Conservation (phyloP, 306 rosid species). For the Rosa lucieae region DNA sequence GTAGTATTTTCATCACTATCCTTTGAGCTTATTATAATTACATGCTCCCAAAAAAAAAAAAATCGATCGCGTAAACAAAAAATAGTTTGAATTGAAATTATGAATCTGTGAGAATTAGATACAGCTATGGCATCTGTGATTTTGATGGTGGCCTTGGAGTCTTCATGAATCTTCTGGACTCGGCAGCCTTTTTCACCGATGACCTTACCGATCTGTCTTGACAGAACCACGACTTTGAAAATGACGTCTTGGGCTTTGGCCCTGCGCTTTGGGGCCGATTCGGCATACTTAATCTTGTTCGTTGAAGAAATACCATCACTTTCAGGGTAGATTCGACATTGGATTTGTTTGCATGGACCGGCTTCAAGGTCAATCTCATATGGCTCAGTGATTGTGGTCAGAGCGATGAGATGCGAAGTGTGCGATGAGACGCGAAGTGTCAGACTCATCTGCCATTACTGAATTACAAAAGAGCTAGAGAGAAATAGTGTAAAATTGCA, state of each 20-base stretch:
- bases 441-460: too few species aligned
- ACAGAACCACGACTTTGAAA: conserved; percentile 78
- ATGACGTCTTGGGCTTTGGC: conserved; percentile 70
- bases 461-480: too few species aligned
- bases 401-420: too few species aligned
- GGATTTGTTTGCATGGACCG: too few species aligned
- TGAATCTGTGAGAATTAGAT: conserved; percentile 10
- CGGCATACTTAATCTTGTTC: background rate
- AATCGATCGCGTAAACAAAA: too few species aligned
- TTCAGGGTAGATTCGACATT: too few species aligned
- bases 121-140: conserved; percentile 83
- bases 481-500: too few species aligned
- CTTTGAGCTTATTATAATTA: conserved; percentile 85
- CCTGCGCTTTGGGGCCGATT: conserved; percentile 53
- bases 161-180: conserved; percentile 84
- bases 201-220: conserved; percentile 93
- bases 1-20: conserved; percentile 58
- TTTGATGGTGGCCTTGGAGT: conserved; percentile 70
- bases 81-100: background rate
- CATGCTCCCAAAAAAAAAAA: conserved; percentile 55
- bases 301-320: too few species aligned
- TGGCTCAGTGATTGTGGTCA: too few species aligned
- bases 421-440: too few species aligned
- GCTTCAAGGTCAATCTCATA: too few species aligned
- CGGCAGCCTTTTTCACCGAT: conserved; percentile 88